These are phyloP conservation scores for Sporothrix variecibatus DNA, from an alignment of 2,329 filamentous ascomycete genomes.

Conservation along the genomic window DNA sequence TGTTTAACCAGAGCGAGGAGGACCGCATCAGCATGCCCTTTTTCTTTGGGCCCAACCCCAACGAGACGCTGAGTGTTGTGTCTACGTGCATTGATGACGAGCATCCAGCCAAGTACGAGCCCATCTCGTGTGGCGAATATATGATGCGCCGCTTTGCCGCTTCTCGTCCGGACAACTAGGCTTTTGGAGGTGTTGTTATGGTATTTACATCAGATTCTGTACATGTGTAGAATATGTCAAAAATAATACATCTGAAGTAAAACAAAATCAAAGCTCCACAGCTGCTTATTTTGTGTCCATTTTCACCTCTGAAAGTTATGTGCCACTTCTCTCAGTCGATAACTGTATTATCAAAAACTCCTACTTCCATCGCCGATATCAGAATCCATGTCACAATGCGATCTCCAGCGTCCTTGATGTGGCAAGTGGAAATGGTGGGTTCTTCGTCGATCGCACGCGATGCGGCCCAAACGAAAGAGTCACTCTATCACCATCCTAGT, in stretches of 20 bases:
- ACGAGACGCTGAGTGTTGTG: slow-evolving; percentile 44
- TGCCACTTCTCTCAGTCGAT: not conserved
- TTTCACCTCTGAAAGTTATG: not conserved
- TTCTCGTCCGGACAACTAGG: not conserved
- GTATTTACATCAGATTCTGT: not conserved
- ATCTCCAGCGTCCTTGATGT: no score
- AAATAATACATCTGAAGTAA: not conserved
- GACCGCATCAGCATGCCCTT: slow-evolving; percentile 58
- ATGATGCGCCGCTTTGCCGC: slow-evolving; percentile 22
- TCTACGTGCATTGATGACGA: slow-evolving; percentile 43
- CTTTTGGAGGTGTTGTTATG: not conserved
- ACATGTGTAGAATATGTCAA: not conserved
- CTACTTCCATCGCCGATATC: no score
- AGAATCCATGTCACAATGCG: no score
- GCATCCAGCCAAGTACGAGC: slow-evolving; percentile 45
- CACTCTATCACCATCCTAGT: not conserved
- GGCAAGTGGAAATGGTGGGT: not conserved
- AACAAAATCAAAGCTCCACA: not conserved
- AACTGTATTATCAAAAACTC: no score
- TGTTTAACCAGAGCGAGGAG: slow-evolving; percentile 44
- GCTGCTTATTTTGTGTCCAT: not conserved
- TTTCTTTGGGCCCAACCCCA: slow-evolving; percentile 53
- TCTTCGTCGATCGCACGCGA: not conserved
- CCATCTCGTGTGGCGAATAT: slow-evolving; percentile 44
- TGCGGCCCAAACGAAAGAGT: not conserved